Percentiles rank a stretch among this genome's conserved stretches.
phyloP scores from a whole-genome alignment of 1,139 yeast species.

The Yamadazyma jaroonii region DNA sequence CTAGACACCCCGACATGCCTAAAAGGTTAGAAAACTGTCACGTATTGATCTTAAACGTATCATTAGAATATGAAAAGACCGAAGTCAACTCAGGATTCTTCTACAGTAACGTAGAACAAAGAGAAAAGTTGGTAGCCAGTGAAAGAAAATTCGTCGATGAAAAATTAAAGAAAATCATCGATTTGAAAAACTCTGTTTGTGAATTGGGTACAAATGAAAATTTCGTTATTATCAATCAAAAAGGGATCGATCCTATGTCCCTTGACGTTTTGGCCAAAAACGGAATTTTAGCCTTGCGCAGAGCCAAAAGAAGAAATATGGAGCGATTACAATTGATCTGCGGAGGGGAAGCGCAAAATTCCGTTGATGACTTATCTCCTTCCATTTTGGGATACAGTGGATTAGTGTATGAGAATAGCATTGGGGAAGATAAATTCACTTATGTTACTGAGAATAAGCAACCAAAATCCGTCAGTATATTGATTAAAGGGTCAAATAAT shows the following conservation, averaged over 20 bases:
- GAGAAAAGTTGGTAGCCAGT: slow-evolving; percentile 90
- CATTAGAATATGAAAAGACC: slow-evolving; percentile 95
- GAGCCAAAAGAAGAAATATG: slow-evolving; percentile 99
- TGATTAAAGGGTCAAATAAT: slow-evolving; percentile 90
- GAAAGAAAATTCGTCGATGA: slow-evolving; percentile 96
- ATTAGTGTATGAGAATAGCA: slow-evolving; percentile 82
- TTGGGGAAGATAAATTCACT: slow-evolving; percentile 97
- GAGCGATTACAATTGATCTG: slow-evolving; percentile 94
- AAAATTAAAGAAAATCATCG: slow-evolving; percentile 86
- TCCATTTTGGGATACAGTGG: slow-evolving; percentile 89
- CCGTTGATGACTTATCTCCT: slow-evolving; percentile 91
- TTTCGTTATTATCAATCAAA: slow-evolving; percentile 95
- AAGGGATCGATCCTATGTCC: slow-evolving; percentile 99
- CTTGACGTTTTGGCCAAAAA: slow-evolving; percentile 91
- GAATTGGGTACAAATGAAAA: slow-evolving; percentile 71
- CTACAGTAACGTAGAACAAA: slow-evolving; percentile 92
- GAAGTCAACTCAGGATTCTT: slow-evolving; percentile 97
- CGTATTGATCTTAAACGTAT: slow-evolving; percentile 85
- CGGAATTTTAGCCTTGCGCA: slow-evolving; percentile 88
- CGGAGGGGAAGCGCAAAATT: slow-evolving; percentile 97
- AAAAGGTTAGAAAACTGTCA: slow-evolving; percentile 78
- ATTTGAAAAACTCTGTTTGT: slow-evolving; percentile 88
- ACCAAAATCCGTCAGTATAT: slow-evolving; percentile 87
- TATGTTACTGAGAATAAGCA: slow-evolving; percentile 89
- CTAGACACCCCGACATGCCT: slow-evolving; percentile 99